phyloP scores from a whole-genome alignment of 2,329 filamentous ascomycete genomes.

The Cladophialophora bantiana region DNA sequence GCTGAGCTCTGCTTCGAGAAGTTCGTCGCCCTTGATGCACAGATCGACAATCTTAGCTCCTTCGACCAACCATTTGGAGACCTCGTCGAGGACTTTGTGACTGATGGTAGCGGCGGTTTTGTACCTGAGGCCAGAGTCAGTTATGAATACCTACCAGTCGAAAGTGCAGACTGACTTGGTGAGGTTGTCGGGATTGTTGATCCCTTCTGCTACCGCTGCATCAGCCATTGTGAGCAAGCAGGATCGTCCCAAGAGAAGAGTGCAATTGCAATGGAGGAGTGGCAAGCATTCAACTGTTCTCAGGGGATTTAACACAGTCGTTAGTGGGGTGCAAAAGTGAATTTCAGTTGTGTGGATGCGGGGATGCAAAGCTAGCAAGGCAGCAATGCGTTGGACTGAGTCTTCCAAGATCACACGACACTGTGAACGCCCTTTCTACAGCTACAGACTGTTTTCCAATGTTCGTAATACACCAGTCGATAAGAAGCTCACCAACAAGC shows the following conservation, averaged over 20 bases:
- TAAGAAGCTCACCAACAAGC: neutral
- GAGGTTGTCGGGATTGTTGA: conserved; percentile 80
- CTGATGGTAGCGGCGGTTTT: conserved; percentile 96
- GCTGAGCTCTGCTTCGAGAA: conserved; percentile 88
- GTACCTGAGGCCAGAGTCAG: conserved; percentile 61
- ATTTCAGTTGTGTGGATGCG: conserved; percentile 7
- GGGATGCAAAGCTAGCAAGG: conserved; percentile 9
- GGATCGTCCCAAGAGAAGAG: neutral
- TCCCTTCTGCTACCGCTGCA: conserved; percentile 1
- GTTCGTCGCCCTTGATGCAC: conserved; percentile 94
- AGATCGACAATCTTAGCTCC: conserved; percentile 92
- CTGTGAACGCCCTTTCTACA: neutral
- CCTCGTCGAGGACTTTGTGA: conserved; percentile 90
- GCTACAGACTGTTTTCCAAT: neutral
- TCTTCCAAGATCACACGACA: conserved; percentile 9
- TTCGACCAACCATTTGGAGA: conserved; percentile 74
- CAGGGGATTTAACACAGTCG: neutral
- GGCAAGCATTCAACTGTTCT: neutral
- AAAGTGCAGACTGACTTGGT: conserved; percentile 67
- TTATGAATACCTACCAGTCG: neutral
- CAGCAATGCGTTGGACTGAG: neutral
- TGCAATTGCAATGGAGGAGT: neutral
- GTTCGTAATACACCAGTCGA: neutral
- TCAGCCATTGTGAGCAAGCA: conserved; percentile 1
- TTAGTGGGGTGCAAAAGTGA: conserved; percentile 71